Base-by-base conservation (phyloP, 116 monocot species). In the Thalassia testudinum region DNA sequence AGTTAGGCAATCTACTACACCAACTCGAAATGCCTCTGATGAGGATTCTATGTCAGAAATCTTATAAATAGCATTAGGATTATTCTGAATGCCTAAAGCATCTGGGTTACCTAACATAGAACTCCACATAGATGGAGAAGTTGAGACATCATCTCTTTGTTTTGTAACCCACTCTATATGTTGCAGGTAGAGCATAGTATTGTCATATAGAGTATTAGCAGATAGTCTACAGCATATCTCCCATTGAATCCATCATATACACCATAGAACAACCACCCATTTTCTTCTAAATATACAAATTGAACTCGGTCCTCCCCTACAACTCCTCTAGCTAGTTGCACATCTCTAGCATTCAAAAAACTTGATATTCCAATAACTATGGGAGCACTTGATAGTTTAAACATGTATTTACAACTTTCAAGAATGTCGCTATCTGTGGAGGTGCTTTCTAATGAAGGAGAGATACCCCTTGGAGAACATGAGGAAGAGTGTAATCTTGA, bases 171-270 rank as follows among this genome's bases (percentile, higher is more conserved):
- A 59, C 57, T 91, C 78, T 13, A 81, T 56, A 40, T 49, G 25
- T 50, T 78, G 70, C 7, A 91, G 24, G 27, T 78, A 64, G 25
- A 54, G 60, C 26, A 51, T 55, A 56, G 85, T 65, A 15, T 69
- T 82, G n/a, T 91, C 85, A 64, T 91, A 91, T 1, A 91, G 53
- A 42, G 74, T 85, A n/a, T 57, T 74, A 3, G 91, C 28, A 91
- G 50, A 64, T 75, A 91, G 50, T 91, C 91, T 34, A 85, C 85
- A 15, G 85, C 85, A 72, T 91, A 85, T 30, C 91, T 55, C 5
- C 91, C 91, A 58, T 85, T 91, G 60, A 91, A 91, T 47, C 91
- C 91, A 58, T 91, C 91, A 57, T 91, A 91, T 38, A 91, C 68
- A 26, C 79, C 91, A 62, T 85, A 91, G 55, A 85, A 85, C 23